phyloP scores from a whole-genome alignment of 2,329 filamentous ascomycete species.

The Paramyrothecium roridum region DNA sequence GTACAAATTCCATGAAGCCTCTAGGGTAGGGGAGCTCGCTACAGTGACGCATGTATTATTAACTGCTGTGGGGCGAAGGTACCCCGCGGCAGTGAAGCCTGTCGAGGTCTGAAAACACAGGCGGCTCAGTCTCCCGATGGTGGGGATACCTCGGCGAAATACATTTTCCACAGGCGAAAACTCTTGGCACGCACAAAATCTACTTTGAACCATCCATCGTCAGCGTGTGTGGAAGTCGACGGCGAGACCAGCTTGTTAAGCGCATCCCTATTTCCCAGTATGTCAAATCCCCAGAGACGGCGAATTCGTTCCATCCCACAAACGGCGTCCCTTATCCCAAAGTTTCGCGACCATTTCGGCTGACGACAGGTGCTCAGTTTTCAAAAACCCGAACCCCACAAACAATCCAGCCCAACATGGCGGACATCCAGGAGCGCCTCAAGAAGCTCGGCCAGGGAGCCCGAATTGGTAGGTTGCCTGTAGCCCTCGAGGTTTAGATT shows the following conservation, averaged over 20 bases:
- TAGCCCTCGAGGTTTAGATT: too few species aligned
- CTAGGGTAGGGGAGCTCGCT: background rate
- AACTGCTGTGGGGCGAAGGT: background rate
- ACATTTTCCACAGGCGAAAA: conserved; percentile 38
- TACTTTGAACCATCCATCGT: conserved; percentile 27
- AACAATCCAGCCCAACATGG: conserved; percentile 39
- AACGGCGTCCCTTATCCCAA: conserved; percentile 16
- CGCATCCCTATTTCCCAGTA: conserved; percentile 30
- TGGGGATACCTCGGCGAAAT: conserved; percentile 25
- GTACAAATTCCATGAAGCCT: too few species aligned
- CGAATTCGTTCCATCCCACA: conserved; percentile 2
- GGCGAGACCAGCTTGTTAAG: conserved; percentile 32
- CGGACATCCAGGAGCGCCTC: conserved; percentile 56
- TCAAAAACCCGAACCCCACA: conserved; percentile 18
- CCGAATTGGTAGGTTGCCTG: conserved; percentile 62
- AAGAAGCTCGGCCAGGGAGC: conserved; percentile 54
- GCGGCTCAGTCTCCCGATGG: conserved; percentile 1
- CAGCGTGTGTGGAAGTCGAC: conserved; percentile 27
- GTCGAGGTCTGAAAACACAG: background rate
- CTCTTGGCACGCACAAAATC: conserved; percentile 45
- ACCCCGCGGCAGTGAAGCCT: background rate
- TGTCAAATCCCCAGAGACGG: conserved; percentile 10
- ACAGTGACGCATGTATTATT: background rate
- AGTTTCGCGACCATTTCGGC: conserved; percentile 6
- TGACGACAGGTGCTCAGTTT: background rate